phyloP scores from a whole-genome alignment of 1,284 basidiomycete species.

The Austroboletus niveus region DNA sequence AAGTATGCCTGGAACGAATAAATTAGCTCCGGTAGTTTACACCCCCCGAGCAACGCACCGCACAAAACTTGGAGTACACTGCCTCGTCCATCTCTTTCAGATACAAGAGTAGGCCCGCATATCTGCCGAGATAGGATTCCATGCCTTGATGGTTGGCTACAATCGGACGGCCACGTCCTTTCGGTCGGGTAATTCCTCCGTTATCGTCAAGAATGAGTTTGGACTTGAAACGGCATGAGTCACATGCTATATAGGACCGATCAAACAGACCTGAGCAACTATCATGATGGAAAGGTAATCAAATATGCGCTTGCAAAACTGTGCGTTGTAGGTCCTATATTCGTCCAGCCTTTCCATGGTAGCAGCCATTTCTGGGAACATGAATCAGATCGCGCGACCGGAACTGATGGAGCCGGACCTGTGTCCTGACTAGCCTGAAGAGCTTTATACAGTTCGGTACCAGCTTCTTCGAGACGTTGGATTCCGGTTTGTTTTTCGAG shows the following conservation, averaged over 20 bases:
- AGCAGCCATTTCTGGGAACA: slow-evolving; percentile 78
- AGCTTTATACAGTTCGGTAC: slow-evolving; percentile 92
- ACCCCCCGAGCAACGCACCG: slow-evolving; percentile 50
- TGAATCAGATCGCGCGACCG: slow-evolving; percentile 1
- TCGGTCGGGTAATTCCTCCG: slow-evolving; percentile 49
- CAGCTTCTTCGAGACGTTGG: slow-evolving; percentile 77
- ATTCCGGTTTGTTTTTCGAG: slow-evolving; percentile 79
- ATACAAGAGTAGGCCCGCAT: slow-evolving; percentile 90
- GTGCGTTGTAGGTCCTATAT: slow-evolving; percentile 82
- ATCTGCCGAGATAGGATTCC: slow-evolving; percentile 82
- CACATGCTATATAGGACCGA: not conserved
- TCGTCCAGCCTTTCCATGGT: slow-evolving; percentile 90
- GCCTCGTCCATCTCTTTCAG: slow-evolving; percentile 93
- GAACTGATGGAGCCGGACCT: slow-evolving; percentile 42
- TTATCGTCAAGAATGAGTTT: slow-evolving; percentile 64
- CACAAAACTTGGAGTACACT: slow-evolving; percentile 82
- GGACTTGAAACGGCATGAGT: slow-evolving; percentile 41
- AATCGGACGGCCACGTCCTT: slow-evolving; percentile 43
- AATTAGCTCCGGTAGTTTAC: slow-evolving; percentile 2
- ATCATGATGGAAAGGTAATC: slow-evolving; percentile 92
- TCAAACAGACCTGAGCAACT: slow-evolving; percentile 65
- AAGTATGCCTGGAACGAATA: slow-evolving; percentile 73
- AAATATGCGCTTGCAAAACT: slow-evolving; percentile 89
- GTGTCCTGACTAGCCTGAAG: slow-evolving; percentile 88
- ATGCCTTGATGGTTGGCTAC: slow-evolving; percentile 68